Percentiles rank a stretch among this genome's conserved stretches.
Conservation (phyloP, 108 stramenopile species). For the Poteriospumella lacustris region DNA sequence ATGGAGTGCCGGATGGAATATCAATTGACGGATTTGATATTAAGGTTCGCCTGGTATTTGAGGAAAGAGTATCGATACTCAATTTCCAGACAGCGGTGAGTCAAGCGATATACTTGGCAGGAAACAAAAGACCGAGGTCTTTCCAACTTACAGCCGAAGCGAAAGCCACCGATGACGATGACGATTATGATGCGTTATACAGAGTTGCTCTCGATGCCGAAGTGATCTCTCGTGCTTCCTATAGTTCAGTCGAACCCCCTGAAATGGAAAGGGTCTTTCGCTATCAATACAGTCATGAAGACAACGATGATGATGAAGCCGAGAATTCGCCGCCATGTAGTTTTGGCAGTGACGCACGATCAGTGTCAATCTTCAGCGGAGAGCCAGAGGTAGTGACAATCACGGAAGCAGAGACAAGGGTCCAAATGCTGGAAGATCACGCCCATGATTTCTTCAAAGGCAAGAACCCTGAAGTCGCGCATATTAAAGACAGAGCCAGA, state of each 20-base stretch:
- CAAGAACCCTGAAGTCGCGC: not conserved
- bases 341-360: too few species aligned
- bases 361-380: too few species aligned
- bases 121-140: not conserved
- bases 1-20: not conserved
- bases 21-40: not conserved
- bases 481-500: not conserved
- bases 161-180: not conserved
- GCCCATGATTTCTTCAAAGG: not conserved
- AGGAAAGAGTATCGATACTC: not conserved
- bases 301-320: too few species aligned
- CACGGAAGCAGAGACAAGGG: not conserved
- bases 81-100: not conserved
- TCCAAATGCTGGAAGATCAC: slow-evolving; percentile 4
- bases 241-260: not conserved
- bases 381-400: not conserved
- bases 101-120: not conserved
- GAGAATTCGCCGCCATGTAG: too few species aligned
- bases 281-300: not conserved
- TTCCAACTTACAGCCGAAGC: not conserved
- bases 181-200: not conserved
- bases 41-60: not conserved
- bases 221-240: not conserved
- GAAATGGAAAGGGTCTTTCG: not conserved
- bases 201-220: not conserved